phyloP scores from a whole-genome alignment of 805 yeast genomes.

The Kodamaea lidongshanica region DNA sequence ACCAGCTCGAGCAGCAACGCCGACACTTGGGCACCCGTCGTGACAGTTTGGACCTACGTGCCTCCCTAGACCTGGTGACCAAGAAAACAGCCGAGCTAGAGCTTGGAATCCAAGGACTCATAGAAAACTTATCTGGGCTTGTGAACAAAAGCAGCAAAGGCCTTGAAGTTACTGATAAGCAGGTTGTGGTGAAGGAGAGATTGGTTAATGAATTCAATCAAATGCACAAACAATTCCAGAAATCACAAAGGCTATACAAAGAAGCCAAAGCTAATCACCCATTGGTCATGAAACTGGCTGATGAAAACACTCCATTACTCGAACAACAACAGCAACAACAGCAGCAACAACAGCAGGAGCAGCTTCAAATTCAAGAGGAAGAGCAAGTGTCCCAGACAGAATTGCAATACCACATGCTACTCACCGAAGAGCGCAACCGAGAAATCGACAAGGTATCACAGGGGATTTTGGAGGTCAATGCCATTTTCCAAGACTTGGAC shows the following conservation, averaged over 20 bases:
- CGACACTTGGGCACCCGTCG: constrained; percentile 48
- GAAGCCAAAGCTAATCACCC: constrained; percentile 37
- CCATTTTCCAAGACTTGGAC: constrained; percentile 77
- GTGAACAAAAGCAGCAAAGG: constrained; percentile 19
- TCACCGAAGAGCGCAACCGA: constrained; percentile 66
- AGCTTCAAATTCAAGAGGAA: constrained; percentile 30
- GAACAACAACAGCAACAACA: constrained; percentile 19
- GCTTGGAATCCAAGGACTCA: constrained; percentile 25
- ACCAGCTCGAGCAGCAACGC: constrained; percentile 44
- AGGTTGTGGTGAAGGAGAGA: constrained; percentile 44
- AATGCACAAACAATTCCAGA: constrained; percentile 41
- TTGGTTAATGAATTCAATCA: constrained; percentile 51
- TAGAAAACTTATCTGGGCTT: constrained; percentile 21
- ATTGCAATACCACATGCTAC: constrained; percentile 54
- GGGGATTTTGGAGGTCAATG: constrained; percentile 79
- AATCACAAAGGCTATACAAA: constrained; percentile 40
- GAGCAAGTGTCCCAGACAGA: constrained; percentile 42
- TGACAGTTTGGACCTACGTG: constrained; percentile 37
- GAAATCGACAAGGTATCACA: constrained; percentile 68
- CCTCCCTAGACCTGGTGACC: constrained; percentile 26
- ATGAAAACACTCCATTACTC: constrained; percentile 38
- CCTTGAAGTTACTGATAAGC: constrained; percentile 32
- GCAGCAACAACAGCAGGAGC: constrained; percentile 26
- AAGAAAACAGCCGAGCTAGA: constrained; percentile 28
- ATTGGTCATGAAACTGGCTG: constrained; percentile 12